Base-by-base conservation (phyloP, 2,329 filamentous ascomycete species). In the Cadophora luteo-olivacea region DNA sequence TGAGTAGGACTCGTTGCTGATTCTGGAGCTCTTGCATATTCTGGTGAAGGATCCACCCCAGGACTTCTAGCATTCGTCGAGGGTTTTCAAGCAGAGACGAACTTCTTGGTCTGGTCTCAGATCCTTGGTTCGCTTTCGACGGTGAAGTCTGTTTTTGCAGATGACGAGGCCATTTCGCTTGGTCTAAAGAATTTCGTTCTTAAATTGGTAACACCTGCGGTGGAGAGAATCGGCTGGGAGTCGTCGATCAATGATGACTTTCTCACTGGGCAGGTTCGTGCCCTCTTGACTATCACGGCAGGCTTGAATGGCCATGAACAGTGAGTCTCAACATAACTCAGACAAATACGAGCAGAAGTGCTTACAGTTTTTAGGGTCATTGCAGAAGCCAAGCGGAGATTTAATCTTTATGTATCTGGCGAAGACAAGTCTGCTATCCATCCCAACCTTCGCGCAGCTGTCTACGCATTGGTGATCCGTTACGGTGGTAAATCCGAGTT, bases 31-130 rank as follows among this genome's bases (percentile, higher is more conserved):
- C 87, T 98, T 72, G 94, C 96, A 48, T 89, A 97, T 69, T 92
- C 96, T 68, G 96, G 96, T 25, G 89, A 96, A 77, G 91, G 91
- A 61, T 92, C 89, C 4, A 97, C 94, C 0, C 84, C 93, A 29
- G 92, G 92, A 9, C 85, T 99, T 14, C 83, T 99, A 36, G 89
- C 92, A 14, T 92, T 99, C 75, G 82, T 97, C 12, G 88, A 97
- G 79, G 91, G 92, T n/a, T 94, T 98, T 80, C 85, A 89, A 69
- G 83, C 86, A 63, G 96, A 99, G 81, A 86, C 86, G 0, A 93
- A 95, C 79, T 94, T 94, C 75, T 86, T 97, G 61, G 95, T 98
- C 5, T 97, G 96, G 92, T 89, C 89, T 67, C 93, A 97, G 78
- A 89, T 97, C 38, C 84, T 97, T 8, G 89, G 91, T 72, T 92